Conservation (phyloP, 139 green algal genomes). For the Auxenochlorella pyrenoidosa region DNA sequence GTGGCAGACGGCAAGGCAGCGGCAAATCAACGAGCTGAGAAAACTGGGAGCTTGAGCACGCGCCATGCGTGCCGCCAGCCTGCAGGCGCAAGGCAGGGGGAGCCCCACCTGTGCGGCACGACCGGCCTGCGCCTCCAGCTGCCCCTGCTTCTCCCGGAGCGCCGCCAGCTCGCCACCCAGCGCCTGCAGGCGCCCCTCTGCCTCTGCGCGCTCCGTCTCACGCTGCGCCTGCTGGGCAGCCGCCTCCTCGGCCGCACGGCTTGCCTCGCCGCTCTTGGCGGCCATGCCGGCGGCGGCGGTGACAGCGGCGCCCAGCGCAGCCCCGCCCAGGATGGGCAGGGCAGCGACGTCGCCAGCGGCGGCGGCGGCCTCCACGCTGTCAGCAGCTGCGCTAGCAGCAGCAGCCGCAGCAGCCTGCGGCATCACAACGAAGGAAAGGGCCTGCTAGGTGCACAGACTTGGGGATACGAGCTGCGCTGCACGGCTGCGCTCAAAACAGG, state of each 20-base stretch:
- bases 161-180: conserved; percentile 3
- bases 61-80: too few relatives aligned
- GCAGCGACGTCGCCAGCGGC: background rate
- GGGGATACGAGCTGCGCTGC: background rate
- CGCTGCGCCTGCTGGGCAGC: background rate
- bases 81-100: too few relatives aligned
- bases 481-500: background rate
- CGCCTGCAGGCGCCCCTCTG: background rate
- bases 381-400: background rate
- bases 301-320: conserved; percentile 5
- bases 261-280: background rate
- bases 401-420: conserved; percentile 14
- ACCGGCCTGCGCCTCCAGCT: conserved; percentile 6
- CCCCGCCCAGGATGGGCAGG: conserved; percentile 11
- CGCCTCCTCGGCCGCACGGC: background rate
- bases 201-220: background rate
- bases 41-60: too few relatives aligned
- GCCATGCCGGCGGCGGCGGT: background rate
- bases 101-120: background rate
- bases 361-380: background rate
- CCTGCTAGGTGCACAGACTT: background rate
- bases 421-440: background rate
- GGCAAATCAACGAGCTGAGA: background rate
- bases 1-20: too few relatives aligned
- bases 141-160: background rate